Evolutionary conservation across 2,329 filamentous ascomycete species (phyloP).

Genomic region (Diplodia corticola): DNA sequence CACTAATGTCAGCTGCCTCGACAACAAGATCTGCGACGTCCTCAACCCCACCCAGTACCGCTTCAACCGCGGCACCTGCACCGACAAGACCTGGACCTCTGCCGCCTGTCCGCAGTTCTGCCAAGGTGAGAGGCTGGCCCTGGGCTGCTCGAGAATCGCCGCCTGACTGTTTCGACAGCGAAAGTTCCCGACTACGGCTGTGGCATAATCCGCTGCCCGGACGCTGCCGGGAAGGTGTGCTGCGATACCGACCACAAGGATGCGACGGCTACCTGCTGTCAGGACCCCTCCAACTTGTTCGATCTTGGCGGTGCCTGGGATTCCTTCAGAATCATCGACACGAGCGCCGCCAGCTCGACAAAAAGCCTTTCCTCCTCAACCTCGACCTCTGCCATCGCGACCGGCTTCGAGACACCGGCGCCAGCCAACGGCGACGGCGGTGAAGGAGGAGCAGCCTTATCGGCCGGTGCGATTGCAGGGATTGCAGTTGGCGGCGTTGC

Average conservation of each 20-base stretch:
- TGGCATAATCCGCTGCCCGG: neutral
- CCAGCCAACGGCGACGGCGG: too few species aligned
- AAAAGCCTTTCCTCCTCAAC: neutral
- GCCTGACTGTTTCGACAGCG: neutral
- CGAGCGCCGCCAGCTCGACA: neutral
- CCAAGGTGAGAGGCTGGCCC: neutral
- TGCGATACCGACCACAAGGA: conserved; percentile 16
- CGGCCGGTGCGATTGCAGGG: neutral
- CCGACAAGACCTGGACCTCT: conserved; percentile 18
- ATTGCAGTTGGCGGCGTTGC: conserved; percentile 5
- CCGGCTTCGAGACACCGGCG: neutral
- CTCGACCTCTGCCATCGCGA: neutral
- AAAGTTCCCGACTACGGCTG: conserved; percentile 2
- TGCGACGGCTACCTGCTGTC: conserved; percentile 5
- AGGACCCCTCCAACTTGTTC: conserved; percentile 2
- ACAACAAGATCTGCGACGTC: conserved; percentile 19
- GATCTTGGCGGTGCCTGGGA: neutral
- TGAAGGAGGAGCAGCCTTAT: neutral
- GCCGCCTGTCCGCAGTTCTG: conserved; percentile 15
- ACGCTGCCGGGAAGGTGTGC: neutral
- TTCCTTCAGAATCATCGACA: conserved; percentile 4
- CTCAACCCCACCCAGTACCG: neutral
- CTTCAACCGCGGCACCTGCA: conserved; percentile 19
- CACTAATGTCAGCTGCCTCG: conserved; percentile 4
- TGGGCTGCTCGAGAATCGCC: neutral